Base-by-base conservation (phyloP, 495 filamentous ascomycete genomes). In the Penicillium silybi region DNA sequence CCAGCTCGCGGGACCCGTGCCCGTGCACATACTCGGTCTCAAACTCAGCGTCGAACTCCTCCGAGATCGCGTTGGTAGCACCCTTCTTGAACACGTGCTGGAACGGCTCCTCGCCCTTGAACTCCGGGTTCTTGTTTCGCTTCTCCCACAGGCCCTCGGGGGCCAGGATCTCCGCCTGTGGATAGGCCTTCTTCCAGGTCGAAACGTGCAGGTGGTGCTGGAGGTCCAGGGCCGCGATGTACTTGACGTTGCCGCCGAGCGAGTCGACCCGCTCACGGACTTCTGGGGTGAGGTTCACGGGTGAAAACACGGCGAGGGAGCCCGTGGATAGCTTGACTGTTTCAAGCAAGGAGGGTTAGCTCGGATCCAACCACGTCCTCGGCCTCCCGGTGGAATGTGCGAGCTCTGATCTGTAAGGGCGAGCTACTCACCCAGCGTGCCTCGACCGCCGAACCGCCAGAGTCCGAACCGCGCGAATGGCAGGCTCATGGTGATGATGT, bases 201-300 rank as follows among this genome's bases (percentile, higher is more conserved):
- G 86, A 84, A 16, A 97, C 63, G 72, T 89, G 90, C 63, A 97
- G 87, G 77, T 98, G 92, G 69, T 97, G 93, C 70, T 96, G 87
- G 17, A 91, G 80, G 63, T 97, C 93, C 17, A 84, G 79, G 4
- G 92, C 91, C 10, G 91, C 79, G 52, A 97, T 82, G 76, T 97
- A 97, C 42, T 76, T 78, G 41, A 98, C 83, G 20, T 83, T 75
- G 38, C 80, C 79, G 48, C 89, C 90, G 19, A 91, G 70, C n/a
- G 73, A 68, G 25, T 75, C 59, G 35, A 96, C 72, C 38, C 81
- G 86, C 44, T 80, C 72, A 52, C 80, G 80, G n/a, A 90, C 85
- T 52, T 89, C 85, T 2, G 84, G 76, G 0, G 92, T 96, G 23
- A 96, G 80, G 15, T 80, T 84, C 23, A 90, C 85, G 25, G 93